Evolutionary conservation across 176 grass and related monocot genomes (phyloP), one percentile per base, ranked within the genome.

Genomic region (Eragrostis nindensis): DNA sequence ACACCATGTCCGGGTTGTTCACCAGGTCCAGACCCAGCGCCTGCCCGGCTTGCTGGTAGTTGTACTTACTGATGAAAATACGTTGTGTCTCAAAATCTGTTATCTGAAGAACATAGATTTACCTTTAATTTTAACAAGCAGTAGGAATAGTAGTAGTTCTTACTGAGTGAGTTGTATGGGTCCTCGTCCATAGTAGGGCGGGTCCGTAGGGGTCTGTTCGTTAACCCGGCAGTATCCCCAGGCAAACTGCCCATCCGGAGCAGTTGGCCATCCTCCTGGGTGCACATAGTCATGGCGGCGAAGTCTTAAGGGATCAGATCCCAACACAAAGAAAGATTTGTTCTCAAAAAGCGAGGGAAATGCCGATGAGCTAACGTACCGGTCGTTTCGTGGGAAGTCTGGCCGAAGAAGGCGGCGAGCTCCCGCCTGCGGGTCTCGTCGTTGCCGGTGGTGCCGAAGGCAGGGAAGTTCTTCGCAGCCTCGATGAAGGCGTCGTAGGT

Each of bases 341-440:
- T 36, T 36, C 32, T 36, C 1, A 36, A 36, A 36, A 36, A 36
- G 4, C 2, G 32, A 4, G 4, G 32, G 1, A 4, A 36, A 36
- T 36, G 32, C 32, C 32, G 32, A 36, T 4, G 32, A 36, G 32
- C 32, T 36, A 36, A 56, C 14, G 5, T 75, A 75, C 76, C 76
- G 61, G 18, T 78, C 12, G 76, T 78, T 25, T 79, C 62, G 5
- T 67, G 76, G 13, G 62, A 79, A 1, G 62, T 78, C 5, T 78
- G 76, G 44, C 76, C 62, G 18, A 78, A 78, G 76, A 78, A 78
- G 45, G 76, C 62, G 62, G 76, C 62, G 62, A 78, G 76, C 76
- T 78, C 76, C 61, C 62, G 62, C 27, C 29, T 5, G 19, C 76
- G 61, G 6, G 45, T 78, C 76, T 39, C 3, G 11, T 78, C 76